Evolutionary conservation across 1,284 basidiomycete genomes (phyloP).

Genomic region (Cryptococcus jaspeensis): DNA sequence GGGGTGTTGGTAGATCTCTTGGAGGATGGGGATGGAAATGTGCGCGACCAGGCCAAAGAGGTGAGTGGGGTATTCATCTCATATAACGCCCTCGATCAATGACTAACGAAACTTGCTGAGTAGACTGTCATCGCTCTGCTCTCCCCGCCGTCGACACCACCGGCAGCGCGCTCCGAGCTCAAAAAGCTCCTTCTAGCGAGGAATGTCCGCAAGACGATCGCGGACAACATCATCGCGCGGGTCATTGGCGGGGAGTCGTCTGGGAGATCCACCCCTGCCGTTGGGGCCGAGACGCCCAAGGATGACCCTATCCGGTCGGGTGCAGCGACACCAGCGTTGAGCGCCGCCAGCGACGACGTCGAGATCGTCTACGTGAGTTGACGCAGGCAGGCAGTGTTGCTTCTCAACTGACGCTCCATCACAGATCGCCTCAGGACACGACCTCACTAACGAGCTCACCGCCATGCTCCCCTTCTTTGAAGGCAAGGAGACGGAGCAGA

Average conservation of each 20-base stretch:
- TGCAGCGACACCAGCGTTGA: conserved; percentile 43
- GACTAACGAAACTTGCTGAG: not conserved
- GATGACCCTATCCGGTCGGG: conserved; percentile 6
- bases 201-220: conserved; percentile 78
- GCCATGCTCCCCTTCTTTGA: conserved; percentile 77
- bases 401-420: not conserved
- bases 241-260: conserved; percentile 41
- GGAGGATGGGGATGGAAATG: conserved; percentile 85
- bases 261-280: conserved; percentile 11
- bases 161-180: conserved; percentile 84
- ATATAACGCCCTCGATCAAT: not conserved
- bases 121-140: conserved; percentile 79
- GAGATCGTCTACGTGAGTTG: conserved; percentile 69
- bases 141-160: conserved; percentile 71
- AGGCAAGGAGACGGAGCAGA: conserved; percentile 96
- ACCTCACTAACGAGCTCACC: conserved; percentile 81
- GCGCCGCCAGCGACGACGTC: conserved; percentile 54
- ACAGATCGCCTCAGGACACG: conserved; percentile 77
- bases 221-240: conserved; percentile 53
- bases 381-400: no score
- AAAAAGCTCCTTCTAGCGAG: conserved; percentile 87
- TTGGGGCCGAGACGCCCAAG: not conserved
- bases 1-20: conserved; percentile 75
- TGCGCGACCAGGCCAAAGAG: conserved; percentile 75
- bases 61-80: conserved; percentile 24